These are phyloP conservation scores for Conringia planisiliqua DNA, from an alignment of 345 rosid species.

Conservation along the genomic window DNA sequence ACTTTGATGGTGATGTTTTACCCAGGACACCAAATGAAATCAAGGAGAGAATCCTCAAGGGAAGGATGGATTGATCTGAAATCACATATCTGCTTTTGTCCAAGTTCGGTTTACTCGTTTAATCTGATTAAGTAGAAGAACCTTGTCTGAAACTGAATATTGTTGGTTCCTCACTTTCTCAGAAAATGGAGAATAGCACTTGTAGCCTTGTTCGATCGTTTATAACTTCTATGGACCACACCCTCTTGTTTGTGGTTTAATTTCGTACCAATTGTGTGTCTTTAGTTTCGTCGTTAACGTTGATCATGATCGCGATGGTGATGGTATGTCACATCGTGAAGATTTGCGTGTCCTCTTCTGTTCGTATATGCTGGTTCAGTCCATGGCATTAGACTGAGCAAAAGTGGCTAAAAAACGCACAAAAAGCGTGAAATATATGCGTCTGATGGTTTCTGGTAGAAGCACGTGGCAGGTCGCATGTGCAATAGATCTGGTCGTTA, in stretches of 20 bases:
- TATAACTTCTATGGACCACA: not conserved
- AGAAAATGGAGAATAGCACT: not conserved
- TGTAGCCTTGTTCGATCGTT: not conserved
- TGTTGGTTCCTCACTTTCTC: constrained; percentile 2
- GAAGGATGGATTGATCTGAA: constrained; percentile 78
- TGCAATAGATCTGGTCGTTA: constrained; percentile 10
- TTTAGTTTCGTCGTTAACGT: not conserved
- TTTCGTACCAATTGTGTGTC: not conserved
- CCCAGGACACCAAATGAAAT: constrained; percentile 80
- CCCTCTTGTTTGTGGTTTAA: not conserved
- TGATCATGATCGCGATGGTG: not conserved
- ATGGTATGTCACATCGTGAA: not conserved
- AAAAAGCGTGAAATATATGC: not conserved
- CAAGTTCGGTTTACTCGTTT: not conserved
- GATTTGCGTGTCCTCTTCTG: not conserved
- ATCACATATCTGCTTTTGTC: constrained; percentile 1
- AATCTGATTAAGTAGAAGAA: constrained; percentile 12
- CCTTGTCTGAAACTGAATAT: not conserved
- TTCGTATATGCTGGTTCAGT: not conserved
- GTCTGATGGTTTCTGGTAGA: not conserved
- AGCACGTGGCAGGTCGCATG: constrained; percentile 19
- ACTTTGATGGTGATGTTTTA: constrained; percentile 12
- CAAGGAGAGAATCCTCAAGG: constrained; percentile 80
- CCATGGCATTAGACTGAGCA: not conserved
- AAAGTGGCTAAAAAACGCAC: not conserved